These are phyloP conservation scores for Hypsizygus marmoreus DNA, from an alignment of 768 basidiomycete species.

Conservation along the genomic window DNA sequence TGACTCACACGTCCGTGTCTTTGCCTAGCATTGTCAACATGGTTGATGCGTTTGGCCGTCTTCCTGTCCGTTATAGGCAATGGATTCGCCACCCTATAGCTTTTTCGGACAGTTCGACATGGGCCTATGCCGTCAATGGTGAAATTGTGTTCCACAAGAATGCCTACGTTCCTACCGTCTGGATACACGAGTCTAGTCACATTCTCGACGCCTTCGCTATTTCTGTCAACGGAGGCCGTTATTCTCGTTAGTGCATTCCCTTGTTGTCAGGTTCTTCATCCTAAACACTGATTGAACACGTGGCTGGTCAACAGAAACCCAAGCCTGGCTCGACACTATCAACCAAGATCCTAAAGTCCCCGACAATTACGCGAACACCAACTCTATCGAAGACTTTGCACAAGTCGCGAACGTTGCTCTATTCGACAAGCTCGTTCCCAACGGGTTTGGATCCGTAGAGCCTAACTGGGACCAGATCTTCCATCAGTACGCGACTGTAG, in stretches of 20 bases:
- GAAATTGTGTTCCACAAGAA: not conserved
- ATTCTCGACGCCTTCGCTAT: not conserved
- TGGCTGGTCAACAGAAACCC: conserved; percentile 1
- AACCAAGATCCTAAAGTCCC: not conserved
- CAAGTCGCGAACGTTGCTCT: not conserved
- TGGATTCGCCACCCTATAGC: not conserved
- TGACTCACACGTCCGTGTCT: not conserved
- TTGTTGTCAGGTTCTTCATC: not conserved
- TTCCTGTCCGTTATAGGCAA: conserved; percentile 1
- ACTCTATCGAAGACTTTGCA: not conserved
- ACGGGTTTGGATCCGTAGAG: not conserved
- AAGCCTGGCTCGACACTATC: not conserved
- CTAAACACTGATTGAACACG: too few relatives aligned
- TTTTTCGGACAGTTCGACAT: not conserved
- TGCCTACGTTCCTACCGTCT: not conserved
- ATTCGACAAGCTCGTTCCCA: not conserved
- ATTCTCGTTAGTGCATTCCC: not conserved
- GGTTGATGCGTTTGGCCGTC: not conserved
- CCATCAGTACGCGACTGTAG: not conserved
- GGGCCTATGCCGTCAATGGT: not conserved
- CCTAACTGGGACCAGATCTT: not conserved
- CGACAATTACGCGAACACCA: not conserved
- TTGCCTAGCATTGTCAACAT: not conserved
- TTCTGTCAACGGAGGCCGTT: not conserved
- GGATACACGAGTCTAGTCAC: not conserved